Conservation (phyloP, 306 rosid species). For the Vigna reflexopilosa region DNA sequence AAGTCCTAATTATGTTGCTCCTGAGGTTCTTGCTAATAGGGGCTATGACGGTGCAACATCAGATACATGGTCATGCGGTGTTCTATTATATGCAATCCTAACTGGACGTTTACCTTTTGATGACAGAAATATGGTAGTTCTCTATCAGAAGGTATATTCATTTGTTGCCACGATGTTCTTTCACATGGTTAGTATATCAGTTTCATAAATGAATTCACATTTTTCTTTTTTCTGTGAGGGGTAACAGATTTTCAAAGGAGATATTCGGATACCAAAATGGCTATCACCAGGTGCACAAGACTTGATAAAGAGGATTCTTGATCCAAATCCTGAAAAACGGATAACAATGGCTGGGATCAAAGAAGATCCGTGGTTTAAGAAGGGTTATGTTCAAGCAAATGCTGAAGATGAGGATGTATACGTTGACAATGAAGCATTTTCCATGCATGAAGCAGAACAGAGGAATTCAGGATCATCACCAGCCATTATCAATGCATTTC, state of each 20-base stretch:
- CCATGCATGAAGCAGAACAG: constrained; percentile 58
- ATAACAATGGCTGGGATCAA: constrained; percentile 72
- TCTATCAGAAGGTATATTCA: constrained; percentile 79
- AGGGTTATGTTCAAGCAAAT: constrained; percentile 63
- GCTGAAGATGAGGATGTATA: constrained; percentile 64
- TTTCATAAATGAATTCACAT: neutral
- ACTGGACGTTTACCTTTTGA: constrained; percentile 89
- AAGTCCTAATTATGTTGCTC: constrained; percentile 98
- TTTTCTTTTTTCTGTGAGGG: constrained; percentile 19
- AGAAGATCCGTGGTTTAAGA: constrained; percentile 85
- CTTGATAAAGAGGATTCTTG: constrained; percentile 79
- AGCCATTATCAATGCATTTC: constrained; percentile 80
- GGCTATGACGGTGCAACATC: constrained; percentile 93
- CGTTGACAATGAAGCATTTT: constrained; percentile 56
- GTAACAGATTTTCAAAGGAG: constrained; percentile 80
- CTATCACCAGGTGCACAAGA: constrained; percentile 72
- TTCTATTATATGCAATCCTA: constrained; percentile 78
- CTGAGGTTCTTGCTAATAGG: constrained; percentile 82
- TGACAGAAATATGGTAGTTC: constrained; percentile 91
- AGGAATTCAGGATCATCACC: constrained; percentile 62
- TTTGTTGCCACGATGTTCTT: constrained; percentile 6
- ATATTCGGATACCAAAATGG: constrained; percentile 73
- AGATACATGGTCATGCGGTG: constrained; percentile 95
- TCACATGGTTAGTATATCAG: neutral
- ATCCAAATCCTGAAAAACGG: constrained; percentile 75